Evolutionary conservation across 1,139 yeast genomes (phyloP), one percentile per base, ranked within the genome.

Genomic region (Oligophagozyma castellii): DNA sequence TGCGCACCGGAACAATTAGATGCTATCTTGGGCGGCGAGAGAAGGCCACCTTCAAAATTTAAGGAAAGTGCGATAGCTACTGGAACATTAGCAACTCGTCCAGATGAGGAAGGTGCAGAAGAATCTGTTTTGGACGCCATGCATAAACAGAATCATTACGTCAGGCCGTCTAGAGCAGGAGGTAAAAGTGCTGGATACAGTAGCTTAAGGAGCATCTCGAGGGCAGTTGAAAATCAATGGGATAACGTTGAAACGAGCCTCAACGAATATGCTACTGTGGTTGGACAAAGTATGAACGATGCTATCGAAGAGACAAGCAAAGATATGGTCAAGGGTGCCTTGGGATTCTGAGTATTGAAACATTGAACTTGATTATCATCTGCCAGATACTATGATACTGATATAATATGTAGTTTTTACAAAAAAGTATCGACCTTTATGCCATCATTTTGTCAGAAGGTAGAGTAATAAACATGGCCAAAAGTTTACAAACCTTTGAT

Each of bases 1-100:
- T 65, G 77, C 11, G 60, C 72, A 3, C 54, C 67, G 19, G 64
- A 66, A 2, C 94, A 81, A 37, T 56, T 78, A 36, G 65, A 70
- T 26, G 33, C 42, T n/a, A 45, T 76, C 27, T 59, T 78, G 22
- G 72, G 73, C 5, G 83, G 84, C 1, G 72, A 70, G 1, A 67
- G 63, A 33, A 61, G 81, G 43, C 64, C 67, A 15, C 56, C 62
- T 0, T 56, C 73, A 1, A 72, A 68, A 36, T 62, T 63, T 32
- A 59, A 61, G 16, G 89, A 77, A 41, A 65, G 72, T 35, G 58
- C 52, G 19, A 51, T 74, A 36, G 77, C 84, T 0, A 53, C 51
- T 46, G 74, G 74, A 36, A 67, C 66, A 55, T 56, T 58, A 64
- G 63, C 50, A 65, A 19, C 21, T 4, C 29, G 31, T 7, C 48